phyloP scores from a whole-genome alignment of 1,284 basidiomycete genomes.

The Pyrrhoderma noxium region DNA sequence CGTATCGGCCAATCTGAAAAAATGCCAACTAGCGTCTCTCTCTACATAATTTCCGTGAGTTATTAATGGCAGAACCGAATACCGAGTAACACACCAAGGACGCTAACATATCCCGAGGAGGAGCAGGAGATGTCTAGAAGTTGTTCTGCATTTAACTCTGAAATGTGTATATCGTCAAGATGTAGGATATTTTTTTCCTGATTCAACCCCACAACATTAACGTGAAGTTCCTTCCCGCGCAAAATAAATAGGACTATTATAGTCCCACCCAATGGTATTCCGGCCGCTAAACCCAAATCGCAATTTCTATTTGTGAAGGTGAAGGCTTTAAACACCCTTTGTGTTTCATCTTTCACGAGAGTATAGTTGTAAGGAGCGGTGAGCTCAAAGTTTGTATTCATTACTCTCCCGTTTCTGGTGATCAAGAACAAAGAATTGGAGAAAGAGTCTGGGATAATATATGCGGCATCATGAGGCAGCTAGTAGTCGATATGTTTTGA shows the following conservation, averaged over 20 bases:
- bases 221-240: constrained; percentile 9
- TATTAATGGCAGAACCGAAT: not conserved
- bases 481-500: not conserved
- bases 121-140: constrained; percentile 38
- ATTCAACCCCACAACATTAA: constrained; percentile 12
- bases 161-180: constrained; percentile 19
- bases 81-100: constrained; percentile 38
- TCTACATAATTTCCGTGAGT: not conserved
- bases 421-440: constrained; percentile 29
- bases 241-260: constrained; percentile 28
- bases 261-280: constrained; percentile 25
- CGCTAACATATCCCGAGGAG: constrained; percentile 39
- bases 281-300: constrained; percentile 35
- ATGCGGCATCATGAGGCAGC: constrained; percentile 1
- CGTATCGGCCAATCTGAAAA: constrained; percentile 1
- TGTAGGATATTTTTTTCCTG: constrained; percentile 6
- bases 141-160: constrained; percentile 17
- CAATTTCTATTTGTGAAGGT: constrained; percentile 37
- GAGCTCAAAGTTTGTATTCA: constrained; percentile 36
- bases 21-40: constrained; percentile 11
- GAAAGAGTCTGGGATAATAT: not conserved
- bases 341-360: constrained; percentile 23
- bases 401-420: constrained; percentile 39
- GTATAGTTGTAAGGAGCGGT: constrained; percentile 30
- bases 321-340: constrained; percentile 35